phyloP scores from a whole-genome alignment of 441 rosid species.

The Jatropha podagrica region DNA sequence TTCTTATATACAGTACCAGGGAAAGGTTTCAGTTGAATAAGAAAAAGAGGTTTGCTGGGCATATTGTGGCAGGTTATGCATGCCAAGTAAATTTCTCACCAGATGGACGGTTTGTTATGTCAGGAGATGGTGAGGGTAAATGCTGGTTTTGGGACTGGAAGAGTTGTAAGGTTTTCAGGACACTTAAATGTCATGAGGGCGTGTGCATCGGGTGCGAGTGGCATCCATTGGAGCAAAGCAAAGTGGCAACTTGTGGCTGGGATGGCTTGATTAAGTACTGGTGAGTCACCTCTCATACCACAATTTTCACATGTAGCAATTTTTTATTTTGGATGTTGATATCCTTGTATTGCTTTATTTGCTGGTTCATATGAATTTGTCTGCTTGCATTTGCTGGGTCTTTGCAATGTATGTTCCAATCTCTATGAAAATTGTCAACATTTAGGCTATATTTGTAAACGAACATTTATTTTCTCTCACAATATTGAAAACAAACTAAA shows the following conservation, averaged over 20 bases:
- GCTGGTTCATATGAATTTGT: background rate
- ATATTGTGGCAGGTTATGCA: slow-evolving; percentile 91
- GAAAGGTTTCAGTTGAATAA: slow-evolving; percentile 98
- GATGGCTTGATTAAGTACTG: slow-evolving; percentile 99
- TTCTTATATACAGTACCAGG: slow-evolving; percentile 84
- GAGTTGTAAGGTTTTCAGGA: slow-evolving; percentile 93
- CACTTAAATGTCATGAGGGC: slow-evolving; percentile 87
- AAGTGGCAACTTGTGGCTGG: slow-evolving; percentile 99
- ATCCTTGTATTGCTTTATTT: background rate
- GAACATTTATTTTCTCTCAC: background rate
- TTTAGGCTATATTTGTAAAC: background rate
- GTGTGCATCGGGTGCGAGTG: slow-evolving; percentile 92
- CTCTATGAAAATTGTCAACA: background rate
- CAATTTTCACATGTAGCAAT: background rate
- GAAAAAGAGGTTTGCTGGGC: slow-evolving; percentile 97
- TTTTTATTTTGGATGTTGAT: background rate
- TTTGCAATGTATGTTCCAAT: background rate
- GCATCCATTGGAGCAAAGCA: slow-evolving; percentile 99
- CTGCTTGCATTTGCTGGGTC: background rate
- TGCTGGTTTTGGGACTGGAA: slow-evolving; percentile 99
- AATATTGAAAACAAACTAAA: background rate
- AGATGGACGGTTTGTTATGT: slow-evolving; percentile 98
- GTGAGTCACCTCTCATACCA: slow-evolving; percentile 44
- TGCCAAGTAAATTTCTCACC: slow-evolving; percentile 99
- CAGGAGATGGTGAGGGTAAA: slow-evolving; percentile 98